These are phyloP conservation scores for Phytopythium delawarense DNA, from an alignment of 352 stramenopile species.

Conservation along the genomic window DNA sequence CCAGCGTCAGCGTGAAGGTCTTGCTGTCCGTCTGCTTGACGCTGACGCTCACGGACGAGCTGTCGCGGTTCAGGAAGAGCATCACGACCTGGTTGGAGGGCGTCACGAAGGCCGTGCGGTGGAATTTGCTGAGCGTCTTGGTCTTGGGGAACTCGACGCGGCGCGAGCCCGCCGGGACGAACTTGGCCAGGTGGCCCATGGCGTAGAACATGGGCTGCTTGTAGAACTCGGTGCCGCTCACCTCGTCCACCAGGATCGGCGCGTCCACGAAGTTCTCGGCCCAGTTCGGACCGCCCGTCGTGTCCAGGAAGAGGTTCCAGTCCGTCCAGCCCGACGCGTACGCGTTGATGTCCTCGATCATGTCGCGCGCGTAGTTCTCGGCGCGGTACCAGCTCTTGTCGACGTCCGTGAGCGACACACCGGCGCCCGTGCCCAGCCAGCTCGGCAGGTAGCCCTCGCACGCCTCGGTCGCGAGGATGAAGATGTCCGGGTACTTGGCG, in stretches of 20 bases:
- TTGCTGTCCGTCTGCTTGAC: constrained; percentile 10
- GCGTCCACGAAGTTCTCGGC: constrained; percentile 67
- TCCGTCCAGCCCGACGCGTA: constrained; percentile 73
- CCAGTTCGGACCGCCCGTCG: constrained; percentile 69
- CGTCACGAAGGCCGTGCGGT: constrained; percentile 46
- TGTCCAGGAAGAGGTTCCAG: constrained; percentile 86
- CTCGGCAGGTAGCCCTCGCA: constrained; percentile 62
- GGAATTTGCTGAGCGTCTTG: constrained; percentile 25
- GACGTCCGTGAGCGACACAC: constrained; percentile 34
- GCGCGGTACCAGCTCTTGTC: constrained; percentile 56
- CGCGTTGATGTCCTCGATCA: constrained; percentile 78
- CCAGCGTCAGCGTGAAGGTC: constrained; percentile 11
- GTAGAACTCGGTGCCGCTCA: constrained; percentile 56
- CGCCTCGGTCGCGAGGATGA: constrained; percentile 80
- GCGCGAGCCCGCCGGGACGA: constrained; percentile 41
- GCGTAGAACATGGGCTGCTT: constrained; percentile 84
- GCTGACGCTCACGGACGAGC: constrained; percentile 20
- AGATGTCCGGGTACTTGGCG: constrained; percentile 54
- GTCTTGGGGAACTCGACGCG: constrained; percentile 39
- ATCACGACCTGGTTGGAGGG: constrained; percentile 38
- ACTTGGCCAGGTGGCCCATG: constrained; percentile 73
- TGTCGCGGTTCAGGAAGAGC: constrained; percentile 39
- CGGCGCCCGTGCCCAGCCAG: constrained; percentile 35
- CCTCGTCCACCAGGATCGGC: constrained; percentile 67
- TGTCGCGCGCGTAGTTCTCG: constrained; percentile 74